Evolutionary conservation across 495 filamentous ascomycete species (phyloP).

Genomic region (Elasticomyces elasticus): DNA sequence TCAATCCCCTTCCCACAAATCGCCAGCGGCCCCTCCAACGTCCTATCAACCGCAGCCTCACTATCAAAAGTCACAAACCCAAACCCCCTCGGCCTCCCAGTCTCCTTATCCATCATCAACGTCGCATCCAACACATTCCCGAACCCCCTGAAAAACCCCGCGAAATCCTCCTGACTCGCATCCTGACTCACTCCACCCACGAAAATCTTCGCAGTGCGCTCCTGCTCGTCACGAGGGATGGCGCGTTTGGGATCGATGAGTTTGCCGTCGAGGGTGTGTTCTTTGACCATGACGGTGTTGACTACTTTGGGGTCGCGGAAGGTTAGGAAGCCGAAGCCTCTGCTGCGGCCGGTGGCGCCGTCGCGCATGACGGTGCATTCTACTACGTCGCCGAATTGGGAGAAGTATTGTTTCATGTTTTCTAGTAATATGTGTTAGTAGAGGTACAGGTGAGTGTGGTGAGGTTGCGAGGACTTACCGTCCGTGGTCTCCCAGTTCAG

Average conservation of each 20-base stretch:
- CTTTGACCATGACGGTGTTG: slow-evolving; percentile 99
- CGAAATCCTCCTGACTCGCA: slow-evolving; percentile 88
- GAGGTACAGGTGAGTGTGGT: not conserved
- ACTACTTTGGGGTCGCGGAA: slow-evolving; percentile 96
- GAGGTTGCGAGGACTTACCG: slow-evolving; percentile 49
- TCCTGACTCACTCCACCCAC: slow-evolving; percentile 97
- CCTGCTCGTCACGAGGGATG: slow-evolving; percentile 94
- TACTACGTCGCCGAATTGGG: slow-evolving; percentile 90
- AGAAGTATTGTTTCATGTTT: slow-evolving; percentile 96
- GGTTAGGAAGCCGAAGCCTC: slow-evolving; percentile 94
- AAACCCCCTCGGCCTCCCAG: slow-evolving; percentile 86
- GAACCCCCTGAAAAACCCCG: slow-evolving; percentile 91
- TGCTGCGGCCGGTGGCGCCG: slow-evolving; percentile 81
- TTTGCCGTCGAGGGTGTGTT: slow-evolving; percentile 95
- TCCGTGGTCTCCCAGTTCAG: slow-evolving; percentile 99
- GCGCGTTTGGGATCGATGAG: slow-evolving; percentile 98
- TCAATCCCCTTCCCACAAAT: slow-evolving; percentile 95
- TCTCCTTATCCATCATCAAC: slow-evolving; percentile 99
- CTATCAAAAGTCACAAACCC: slow-evolving; percentile 99
- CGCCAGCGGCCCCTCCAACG: slow-evolving; percentile 66
- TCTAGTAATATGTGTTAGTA: slow-evolving; percentile 45
- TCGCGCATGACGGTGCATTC: slow-evolving; percentile 99
- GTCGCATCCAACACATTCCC: slow-evolving; percentile 94
- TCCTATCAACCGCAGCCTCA: slow-evolving; percentile 87
- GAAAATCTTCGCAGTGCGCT: slow-evolving; percentile 96